Conservation (phyloP, 1,284 basidiomycete genomes). For the Naganishia cerealis region DNA sequence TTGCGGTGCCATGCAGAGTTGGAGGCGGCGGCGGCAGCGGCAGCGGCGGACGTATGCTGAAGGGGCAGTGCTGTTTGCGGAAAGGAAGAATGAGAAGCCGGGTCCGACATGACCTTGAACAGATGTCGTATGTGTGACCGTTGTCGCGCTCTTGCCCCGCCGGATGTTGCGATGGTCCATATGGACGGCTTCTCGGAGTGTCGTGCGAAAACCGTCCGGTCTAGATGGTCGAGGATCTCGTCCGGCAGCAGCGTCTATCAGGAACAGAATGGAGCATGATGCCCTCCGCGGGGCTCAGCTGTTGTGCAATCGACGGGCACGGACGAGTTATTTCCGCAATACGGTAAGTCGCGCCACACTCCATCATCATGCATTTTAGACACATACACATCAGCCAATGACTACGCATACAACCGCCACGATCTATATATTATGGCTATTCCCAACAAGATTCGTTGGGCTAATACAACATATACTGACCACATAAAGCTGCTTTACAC, state of each 20-base stretch:
- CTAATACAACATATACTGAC: conserved; percentile 8
- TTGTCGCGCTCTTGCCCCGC: not conserved
- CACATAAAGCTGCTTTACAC: not conserved
- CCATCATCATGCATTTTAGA: too few relatives aligned
- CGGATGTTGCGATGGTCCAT: not conserved
- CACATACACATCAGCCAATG: not conserved
- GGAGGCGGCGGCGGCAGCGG: not conserved
- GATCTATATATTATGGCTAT: not conserved
- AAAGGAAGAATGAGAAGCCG: not conserved
- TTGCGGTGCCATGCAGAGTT: conserved; percentile 28
- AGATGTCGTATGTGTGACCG: not conserved
- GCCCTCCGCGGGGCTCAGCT: conserved; percentile 16
- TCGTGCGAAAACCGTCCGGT: not conserved
- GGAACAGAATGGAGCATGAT: not conserved
- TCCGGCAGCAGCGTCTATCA: not conserved
- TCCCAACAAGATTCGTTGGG: not conserved
- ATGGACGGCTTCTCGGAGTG: not conserved
- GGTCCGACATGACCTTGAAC: conserved; percentile 6
- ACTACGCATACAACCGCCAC: not conserved
- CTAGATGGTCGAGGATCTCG: not conserved
- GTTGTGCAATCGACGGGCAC: not conserved
- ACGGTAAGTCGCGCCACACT: not conserved
- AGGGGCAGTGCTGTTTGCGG: not conserved
- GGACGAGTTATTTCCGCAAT: conserved; percentile 25
- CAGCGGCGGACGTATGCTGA: not conserved